Percentiles rank a stretch among this genome's conserved stretches.
Conservation (phyloP, 176 grass and related monocot genomes). For the Hordeum marinum region DNA sequence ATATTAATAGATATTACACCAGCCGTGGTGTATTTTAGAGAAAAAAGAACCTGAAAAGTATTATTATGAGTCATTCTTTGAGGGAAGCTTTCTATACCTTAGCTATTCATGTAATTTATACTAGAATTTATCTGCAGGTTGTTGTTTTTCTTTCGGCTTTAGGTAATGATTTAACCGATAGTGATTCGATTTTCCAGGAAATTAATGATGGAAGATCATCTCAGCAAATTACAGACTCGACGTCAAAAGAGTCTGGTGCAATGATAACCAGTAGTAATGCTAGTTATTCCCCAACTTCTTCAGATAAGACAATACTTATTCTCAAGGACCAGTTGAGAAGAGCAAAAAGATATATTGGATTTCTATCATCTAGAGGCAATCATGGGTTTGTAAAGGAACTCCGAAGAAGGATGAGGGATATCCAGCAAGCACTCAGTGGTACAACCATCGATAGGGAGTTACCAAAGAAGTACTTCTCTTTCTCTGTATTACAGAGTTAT, state of each 20-base stretch:
- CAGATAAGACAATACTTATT: constrained; percentile 40
- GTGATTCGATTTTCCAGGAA: constrained; percentile 40
- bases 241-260: neutral
- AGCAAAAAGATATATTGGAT: constrained; percentile 49
- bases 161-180: constrained; percentile 6
- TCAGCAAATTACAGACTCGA: constrained; percentile 20
- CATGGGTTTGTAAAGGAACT: constrained; percentile 61
- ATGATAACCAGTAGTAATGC: neutral
- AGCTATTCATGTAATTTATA: neutral
- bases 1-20: too few relatives aligned
- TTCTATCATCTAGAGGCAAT: constrained; percentile 47
- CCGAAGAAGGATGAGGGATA: constrained; percentile 43
- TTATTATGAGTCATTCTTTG: neutral
- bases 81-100: neutral
- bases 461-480: constrained; percentile 57
- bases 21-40: neutral
- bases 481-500: neutral
- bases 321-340: constrained; percentile 67
- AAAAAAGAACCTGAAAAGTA: neutral
- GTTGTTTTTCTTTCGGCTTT: neutral
- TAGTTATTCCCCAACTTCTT: constrained; percentile 2
- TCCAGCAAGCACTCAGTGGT: constrained; percentile 53
- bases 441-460: constrained; percentile 51
- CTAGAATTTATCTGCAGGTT: neutral
- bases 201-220: constrained; percentile 21